phyloP scores from a whole-genome alignment of 2,329 filamentous ascomycete genomes.

The Penicillium thymicola region DNA sequence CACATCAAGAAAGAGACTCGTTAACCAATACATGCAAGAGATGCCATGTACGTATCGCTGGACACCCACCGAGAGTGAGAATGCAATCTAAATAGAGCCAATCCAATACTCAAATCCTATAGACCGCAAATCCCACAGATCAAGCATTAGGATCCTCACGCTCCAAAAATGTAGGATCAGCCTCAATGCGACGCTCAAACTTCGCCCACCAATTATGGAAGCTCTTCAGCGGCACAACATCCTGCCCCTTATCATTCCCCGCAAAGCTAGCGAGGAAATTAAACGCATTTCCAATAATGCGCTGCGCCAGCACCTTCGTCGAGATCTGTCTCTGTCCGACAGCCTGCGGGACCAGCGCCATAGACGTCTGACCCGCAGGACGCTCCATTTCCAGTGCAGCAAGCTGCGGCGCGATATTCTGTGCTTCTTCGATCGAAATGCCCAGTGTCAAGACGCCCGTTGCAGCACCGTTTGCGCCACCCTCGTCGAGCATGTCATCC shows the following conservation, averaged over 20 bases:
- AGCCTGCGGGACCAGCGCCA: constrained; percentile 29
- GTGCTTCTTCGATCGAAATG: constrained; percentile 74
- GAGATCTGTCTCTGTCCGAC: constrained; percentile 46
- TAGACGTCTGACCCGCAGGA: constrained; percentile 22
- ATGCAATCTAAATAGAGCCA: background rate
- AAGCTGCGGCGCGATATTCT: constrained; percentile 68
- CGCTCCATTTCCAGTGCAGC: constrained; percentile 50
- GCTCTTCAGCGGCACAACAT: constrained; percentile 88
- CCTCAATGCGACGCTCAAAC: constrained; percentile 82
- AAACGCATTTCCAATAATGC: constrained; percentile 95
- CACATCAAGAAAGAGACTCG: constrained; percentile 8
- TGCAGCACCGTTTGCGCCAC: constrained; percentile 11
- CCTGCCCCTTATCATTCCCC: constrained; percentile 62
- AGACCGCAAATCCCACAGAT: background rate
- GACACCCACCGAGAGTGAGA: background rate
- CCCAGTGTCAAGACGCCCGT: constrained; percentile 67
- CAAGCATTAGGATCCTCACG: constrained; percentile 52
- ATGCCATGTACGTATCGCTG: constrained; percentile 6
- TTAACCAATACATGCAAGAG: constrained; percentile 10
- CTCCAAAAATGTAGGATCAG: constrained; percentile 86
- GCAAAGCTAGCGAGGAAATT: constrained; percentile 92
- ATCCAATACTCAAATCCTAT: background rate
- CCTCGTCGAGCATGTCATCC: constrained; percentile 49
- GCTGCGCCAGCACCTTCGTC: constrained; percentile 80
- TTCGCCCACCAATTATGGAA: constrained; percentile 99